These are phyloP conservation scores for Boletellus emodensis DNA, from an alignment of 768 basidiomycete genomes.

Conservation along the genomic window DNA sequence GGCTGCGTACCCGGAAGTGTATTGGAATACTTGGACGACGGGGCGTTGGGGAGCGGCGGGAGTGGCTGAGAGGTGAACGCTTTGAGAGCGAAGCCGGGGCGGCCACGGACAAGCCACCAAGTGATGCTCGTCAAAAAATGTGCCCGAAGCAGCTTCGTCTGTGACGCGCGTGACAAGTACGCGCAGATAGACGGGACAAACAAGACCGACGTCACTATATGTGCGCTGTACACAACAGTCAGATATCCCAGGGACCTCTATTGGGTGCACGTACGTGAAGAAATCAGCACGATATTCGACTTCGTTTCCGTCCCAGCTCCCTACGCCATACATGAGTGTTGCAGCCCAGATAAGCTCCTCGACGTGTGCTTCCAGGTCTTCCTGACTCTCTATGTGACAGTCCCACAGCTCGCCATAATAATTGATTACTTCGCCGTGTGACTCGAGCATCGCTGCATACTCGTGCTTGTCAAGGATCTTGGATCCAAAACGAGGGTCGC, in stretches of 20 bases:
- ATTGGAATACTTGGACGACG: constrained; percentile 22
- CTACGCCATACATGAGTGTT: constrained; percentile 56
- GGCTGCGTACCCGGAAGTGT: constrained; percentile 20
- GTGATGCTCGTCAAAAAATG: constrained; percentile 51
- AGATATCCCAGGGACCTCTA: not conserved
- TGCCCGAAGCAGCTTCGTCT: constrained; percentile 50
- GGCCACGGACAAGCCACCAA: constrained; percentile 57
- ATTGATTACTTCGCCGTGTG: constrained; percentile 39
- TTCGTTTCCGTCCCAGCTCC: constrained; percentile 42
- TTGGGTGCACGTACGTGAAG: constrained; percentile 46
- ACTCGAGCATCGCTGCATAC: constrained; percentile 33
- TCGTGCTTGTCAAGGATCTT: constrained; percentile 29
- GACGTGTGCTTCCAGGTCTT: constrained; percentile 46
- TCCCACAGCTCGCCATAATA: constrained; percentile 48
- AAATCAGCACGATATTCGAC: constrained; percentile 59
- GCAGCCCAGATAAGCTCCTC: constrained; percentile 62
- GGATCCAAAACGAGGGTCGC: constrained; percentile 40
- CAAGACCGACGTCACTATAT: constrained; percentile 63
- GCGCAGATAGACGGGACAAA: constrained; percentile 54
- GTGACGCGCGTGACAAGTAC: constrained; percentile 53
- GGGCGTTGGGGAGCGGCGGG: constrained; percentile 15
- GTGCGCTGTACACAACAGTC: constrained; percentile 44
- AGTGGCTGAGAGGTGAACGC: constrained; percentile 43
- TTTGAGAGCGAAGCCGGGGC: constrained; percentile 45
- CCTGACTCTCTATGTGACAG: constrained; percentile 32